Conservation (phyloP, 2,329 filamentous ascomycete genomes). For the Fusarium sp. region DNA sequence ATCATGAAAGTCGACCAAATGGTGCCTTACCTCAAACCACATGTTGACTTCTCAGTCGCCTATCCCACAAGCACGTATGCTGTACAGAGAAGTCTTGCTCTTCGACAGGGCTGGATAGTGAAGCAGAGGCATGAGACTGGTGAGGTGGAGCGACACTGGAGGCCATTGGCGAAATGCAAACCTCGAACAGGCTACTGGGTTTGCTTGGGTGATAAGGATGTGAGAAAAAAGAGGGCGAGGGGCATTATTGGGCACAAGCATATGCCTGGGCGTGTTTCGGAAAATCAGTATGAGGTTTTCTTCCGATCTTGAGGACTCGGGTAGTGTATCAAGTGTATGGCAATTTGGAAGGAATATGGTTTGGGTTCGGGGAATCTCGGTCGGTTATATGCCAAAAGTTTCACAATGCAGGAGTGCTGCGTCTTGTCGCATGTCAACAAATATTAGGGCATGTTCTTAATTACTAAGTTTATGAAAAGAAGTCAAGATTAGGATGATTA, state of each 20-base stretch:
- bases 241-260: background rate
- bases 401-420: background rate
- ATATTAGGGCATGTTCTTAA: accelerated
- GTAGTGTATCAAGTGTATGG: background rate
- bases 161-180: slow-evolving; percentile 15
- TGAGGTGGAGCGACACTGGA: slow-evolving; percentile 38
- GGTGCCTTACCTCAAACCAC: slow-evolving; percentile 22
- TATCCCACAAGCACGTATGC: slow-evolving; percentile 39
- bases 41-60: slow-evolving; percentile 38
- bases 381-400: background rate
- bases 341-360: background rate
- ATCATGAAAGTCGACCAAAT: slow-evolving; percentile 23
- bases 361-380: background rate
- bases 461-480: too few relatives aligned
- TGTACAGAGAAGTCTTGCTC: slow-evolving; percentile 24
- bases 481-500: background rate
- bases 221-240: background rate
- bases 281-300: background rate
- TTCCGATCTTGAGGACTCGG: background rate
- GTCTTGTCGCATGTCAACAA: background rate
- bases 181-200: slow-evolving; percentile 42
- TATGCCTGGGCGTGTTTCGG: background rate
- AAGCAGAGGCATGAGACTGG: slow-evolving; percentile 25
- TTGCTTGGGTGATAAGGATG: slow-evolving; percentile 38
- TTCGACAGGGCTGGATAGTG: slow-evolving; percentile 6